Conservation (phyloP, 2,329 filamentous ascomycete species). For the Colletotrichum sp. region DNA sequence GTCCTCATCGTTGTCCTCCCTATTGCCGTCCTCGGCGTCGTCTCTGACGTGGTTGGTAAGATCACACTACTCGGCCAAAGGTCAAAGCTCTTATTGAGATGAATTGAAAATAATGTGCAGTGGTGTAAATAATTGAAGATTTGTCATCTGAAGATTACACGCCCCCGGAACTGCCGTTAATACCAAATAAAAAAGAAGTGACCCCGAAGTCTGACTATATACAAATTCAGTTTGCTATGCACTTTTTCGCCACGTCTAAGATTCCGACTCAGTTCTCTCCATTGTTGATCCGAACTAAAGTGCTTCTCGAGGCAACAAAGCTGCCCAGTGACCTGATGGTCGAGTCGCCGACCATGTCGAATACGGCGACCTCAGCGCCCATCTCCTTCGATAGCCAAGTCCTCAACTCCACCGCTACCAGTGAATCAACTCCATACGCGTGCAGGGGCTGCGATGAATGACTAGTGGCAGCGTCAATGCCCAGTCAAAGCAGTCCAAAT, state of each 20-base stretch:
- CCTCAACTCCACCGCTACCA: background rate
- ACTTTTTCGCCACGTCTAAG: background rate
- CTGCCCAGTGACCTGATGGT: background rate
- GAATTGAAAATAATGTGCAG: no score
- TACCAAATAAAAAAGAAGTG: no score
- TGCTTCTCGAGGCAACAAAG: background rate
- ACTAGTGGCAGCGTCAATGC: background rate
- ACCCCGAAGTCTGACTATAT: no score
- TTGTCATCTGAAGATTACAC: no score
- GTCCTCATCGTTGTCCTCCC: no score
- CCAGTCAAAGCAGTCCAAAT: background rate
- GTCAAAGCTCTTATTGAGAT: no score
- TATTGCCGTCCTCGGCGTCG: no score
- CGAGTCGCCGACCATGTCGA: background rate
- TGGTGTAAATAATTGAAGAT: no score
- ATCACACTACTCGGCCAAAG: no score
- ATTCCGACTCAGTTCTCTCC: background rate
- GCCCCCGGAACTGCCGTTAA: no score
- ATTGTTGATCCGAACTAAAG: background rate
- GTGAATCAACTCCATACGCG: background rate
- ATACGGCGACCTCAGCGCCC: background rate
- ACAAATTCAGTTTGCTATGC: background rate
- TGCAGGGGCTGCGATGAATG: slow-evolving; percentile 27
- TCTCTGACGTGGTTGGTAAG: no score
- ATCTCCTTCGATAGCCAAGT: background rate